A percentile compares a stretch with the other conserved stretches of the same genome.
Evolutionary conservation across 768 basidiomycete species (phyloP).

Genomic region (Xerocomellus amylosporus): DNA sequence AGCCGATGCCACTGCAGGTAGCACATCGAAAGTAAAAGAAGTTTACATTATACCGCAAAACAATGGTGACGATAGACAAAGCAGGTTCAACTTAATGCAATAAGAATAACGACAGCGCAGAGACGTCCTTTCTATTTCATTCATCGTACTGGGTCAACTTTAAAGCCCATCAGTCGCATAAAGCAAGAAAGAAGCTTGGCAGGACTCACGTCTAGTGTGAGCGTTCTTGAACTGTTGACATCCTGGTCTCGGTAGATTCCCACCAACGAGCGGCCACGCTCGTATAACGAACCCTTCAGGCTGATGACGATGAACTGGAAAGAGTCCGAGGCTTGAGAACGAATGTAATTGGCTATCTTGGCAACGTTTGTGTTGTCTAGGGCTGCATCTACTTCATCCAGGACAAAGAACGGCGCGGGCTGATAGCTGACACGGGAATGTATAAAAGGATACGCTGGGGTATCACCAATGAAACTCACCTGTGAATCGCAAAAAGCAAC

Average conservation of each 20-base stretch:
- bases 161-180: slow-evolving; percentile 6
- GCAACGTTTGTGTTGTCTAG: slow-evolving; percentile 99
- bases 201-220: slow-evolving; percentile 81
- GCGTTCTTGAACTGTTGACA: slow-evolving; percentile 84
- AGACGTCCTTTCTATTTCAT: slow-evolving; percentile 9
- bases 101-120: slow-evolving; percentile 21
- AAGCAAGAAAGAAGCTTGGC: neutral
- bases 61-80: neutral
- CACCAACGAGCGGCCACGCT: slow-evolving; percentile 84
- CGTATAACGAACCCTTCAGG: slow-evolving; percentile 90
- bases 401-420: slow-evolving; percentile 95
- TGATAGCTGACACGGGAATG: slow-evolving; percentile 63
- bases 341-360: slow-evolving; percentile 92
- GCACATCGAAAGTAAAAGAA: neutral
- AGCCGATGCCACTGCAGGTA: too few relatives aligned
- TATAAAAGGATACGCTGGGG: neutral
- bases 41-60: slow-evolving; percentile 1
- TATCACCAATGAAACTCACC: slow-evolving; percentile 40
- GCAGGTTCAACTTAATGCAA: slow-evolving; percentile 16
- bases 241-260: slow-evolving; percentile 95
- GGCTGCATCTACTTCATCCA: slow-evolving; percentile 98
- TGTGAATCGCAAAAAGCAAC: slow-evolving; percentile 94
- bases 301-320: slow-evolving; percentile 99
- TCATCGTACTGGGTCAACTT: slow-evolving; percentile 32
- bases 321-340: slow-evolving; percentile 71